A percentile compares a stretch with the other conserved stretches of the same genome.
Conservation (phyloP, 2,329 filamentous ascomycete species). For the Talaromyces sp. region DNA sequence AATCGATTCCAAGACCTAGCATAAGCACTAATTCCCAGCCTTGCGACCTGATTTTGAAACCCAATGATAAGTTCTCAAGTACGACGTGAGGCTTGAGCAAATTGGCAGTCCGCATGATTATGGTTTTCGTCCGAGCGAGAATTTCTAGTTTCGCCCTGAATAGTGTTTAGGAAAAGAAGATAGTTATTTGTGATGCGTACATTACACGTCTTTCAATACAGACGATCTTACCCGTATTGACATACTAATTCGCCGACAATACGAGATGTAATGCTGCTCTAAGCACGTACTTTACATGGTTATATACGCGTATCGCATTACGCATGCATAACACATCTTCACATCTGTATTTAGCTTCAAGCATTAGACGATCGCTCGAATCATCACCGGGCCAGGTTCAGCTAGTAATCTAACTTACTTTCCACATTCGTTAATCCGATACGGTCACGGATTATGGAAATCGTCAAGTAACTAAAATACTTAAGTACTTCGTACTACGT, state of each 20-base stretch:
- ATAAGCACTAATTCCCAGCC: neutral
- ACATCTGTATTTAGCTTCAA: neutral
- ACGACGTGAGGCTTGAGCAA: neutral
- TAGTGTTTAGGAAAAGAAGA: neutral
- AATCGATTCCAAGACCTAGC: neutral
- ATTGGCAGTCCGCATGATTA: neutral
- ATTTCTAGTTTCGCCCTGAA: neutral
- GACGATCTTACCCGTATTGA: neutral
- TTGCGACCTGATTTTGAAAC: neutral
- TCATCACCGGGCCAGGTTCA: neutral
- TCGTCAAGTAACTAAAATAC: too few species aligned
- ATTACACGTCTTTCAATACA: neutral
- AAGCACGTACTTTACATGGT: neutral
- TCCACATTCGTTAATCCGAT: neutral
- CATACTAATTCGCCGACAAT: neutral
- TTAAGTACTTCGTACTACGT: too few species aligned
- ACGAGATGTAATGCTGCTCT: neutral
- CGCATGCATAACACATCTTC: neutral
- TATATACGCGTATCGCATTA: neutral
- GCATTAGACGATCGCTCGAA: neutral
- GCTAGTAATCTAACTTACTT: conserved; percentile 1
- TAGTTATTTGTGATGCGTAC: neutral
- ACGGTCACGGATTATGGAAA: neutral
- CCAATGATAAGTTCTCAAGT: neutral
- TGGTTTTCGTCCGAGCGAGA: conserved; percentile 1